Percentiles rank a stretch among this genome's conserved stretches.
phyloP scores from a whole-genome alignment of 2,329 filamentous ascomycete genomes.

The Emericellopsis atlantica region DNA sequence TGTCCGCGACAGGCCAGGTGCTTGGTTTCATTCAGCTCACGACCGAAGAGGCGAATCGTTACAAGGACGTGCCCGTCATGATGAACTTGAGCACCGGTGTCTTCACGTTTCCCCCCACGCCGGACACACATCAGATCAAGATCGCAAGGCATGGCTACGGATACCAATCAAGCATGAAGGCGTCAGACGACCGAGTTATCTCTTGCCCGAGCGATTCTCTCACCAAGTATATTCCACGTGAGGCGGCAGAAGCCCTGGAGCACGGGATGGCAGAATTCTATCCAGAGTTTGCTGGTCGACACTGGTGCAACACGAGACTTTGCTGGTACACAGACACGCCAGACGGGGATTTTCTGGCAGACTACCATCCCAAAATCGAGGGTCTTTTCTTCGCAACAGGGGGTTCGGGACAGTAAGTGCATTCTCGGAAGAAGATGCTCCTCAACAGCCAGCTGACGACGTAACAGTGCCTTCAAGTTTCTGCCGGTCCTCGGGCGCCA shows the following conservation, averaged over 20 bases:
- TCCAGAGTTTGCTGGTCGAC: slow-evolving; percentile 36
- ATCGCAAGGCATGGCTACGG: slow-evolving; percentile 49
- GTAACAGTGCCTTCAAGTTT: slow-evolving; percentile 12
- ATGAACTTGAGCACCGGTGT: slow-evolving; percentile 42
- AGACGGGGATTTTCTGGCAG: slow-evolving; percentile 48
- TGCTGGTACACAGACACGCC: slow-evolving; percentile 58
- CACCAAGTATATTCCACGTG: slow-evolving; percentile 25
- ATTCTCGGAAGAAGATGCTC: slow-evolving; percentile 25
- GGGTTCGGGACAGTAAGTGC: slow-evolving; percentile 20
- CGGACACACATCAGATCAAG: slow-evolving; percentile 37
- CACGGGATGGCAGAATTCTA: slow-evolving; percentile 38
- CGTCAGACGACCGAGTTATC: slow-evolving; percentile 7
- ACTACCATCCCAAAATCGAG: slow-evolving; percentile 35
- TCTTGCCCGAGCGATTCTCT: slow-evolving; percentile 11
- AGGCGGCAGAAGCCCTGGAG: slow-evolving; percentile 39
- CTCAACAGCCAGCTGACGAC: slow-evolving; percentile 34
- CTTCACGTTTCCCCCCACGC: slow-evolving; percentile 40
- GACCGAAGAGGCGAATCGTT: slow-evolving; percentile 36
- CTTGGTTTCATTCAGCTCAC: slow-evolving; percentile 53
- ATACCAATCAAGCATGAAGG: slow-evolving; percentile 22
- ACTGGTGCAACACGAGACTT: slow-evolving; percentile 36
- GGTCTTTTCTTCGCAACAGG: slow-evolving; percentile 35
- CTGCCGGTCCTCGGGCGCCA: slow-evolving; percentile 11
- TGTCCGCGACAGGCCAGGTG: slow-evolving; percentile 51
- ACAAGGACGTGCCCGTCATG: slow-evolving; percentile 45